phyloP scores from a whole-genome alignment of 2,329 filamentous ascomycete genomes.

The Fusarium ambrosium region DNA sequence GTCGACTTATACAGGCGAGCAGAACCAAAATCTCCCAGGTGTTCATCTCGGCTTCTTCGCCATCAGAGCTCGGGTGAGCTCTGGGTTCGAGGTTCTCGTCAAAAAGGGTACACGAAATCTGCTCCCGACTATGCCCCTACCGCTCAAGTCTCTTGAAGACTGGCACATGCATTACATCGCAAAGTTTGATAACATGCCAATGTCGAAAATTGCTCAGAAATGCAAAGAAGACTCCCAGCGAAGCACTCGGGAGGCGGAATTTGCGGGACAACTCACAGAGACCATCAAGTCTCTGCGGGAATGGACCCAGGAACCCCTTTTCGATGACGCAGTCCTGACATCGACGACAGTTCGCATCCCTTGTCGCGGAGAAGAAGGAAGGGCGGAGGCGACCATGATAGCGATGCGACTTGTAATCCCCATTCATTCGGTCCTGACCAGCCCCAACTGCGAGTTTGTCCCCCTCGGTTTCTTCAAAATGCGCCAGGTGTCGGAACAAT shows the following conservation, averaged over 20 bases:
- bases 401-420: slow-evolving; percentile 73
- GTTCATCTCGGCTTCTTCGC: slow-evolving; percentile 72
- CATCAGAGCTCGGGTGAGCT: slow-evolving; percentile 64
- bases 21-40: slow-evolving; percentile 63
- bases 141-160: slow-evolving; percentile 64
- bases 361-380: slow-evolving; percentile 44
- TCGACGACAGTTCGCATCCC: slow-evolving; percentile 59
- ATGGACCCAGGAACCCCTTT: slow-evolving; percentile 60
- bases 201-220: slow-evolving; percentile 49
- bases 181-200: slow-evolving; percentile 61
- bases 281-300: slow-evolving; percentile 57
- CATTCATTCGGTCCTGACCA: slow-evolving; percentile 67
- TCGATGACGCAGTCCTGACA: slow-evolving; percentile 62
- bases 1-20: slow-evolving; percentile 67
- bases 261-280: slow-evolving; percentile 60
- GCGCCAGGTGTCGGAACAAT: slow-evolving; percentile 73
- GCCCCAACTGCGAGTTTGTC: slow-evolving; percentile 68
- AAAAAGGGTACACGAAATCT: slow-evolving; percentile 68
- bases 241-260: slow-evolving; percentile 58
- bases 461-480: slow-evolving; percentile 75
- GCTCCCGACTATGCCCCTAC: slow-evolving; percentile 70
- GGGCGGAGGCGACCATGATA: slow-evolving; percentile 56
- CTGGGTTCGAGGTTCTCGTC: slow-evolving; percentile 75
- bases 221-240: slow-evolving; percentile 52
- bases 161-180: slow-evolving; percentile 69